phyloP scores from a whole-genome alignment of 1,139 yeast species.

The Debaryomyces fabryi region DNA sequence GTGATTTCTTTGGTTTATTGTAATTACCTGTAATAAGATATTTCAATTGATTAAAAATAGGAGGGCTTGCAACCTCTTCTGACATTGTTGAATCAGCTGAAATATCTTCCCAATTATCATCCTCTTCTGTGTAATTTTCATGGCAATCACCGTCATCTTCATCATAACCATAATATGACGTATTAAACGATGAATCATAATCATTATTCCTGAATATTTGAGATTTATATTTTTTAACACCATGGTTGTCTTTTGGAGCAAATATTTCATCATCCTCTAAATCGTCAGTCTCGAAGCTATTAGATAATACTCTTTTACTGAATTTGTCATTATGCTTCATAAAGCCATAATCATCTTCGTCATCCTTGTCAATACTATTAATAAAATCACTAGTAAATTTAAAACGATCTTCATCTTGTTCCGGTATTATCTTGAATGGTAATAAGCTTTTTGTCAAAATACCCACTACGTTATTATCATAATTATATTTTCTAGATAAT shows the following conservation, averaged over 20 bases:
- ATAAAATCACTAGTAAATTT: conserved; percentile 14
- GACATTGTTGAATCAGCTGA: conserved; percentile 13
- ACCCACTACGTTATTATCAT: conserved; percentile 14
- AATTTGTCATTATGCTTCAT: conserved; percentile 33
- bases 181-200: conserved; percentile 16
- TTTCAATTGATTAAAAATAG: conserved; percentile 37
- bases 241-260: conserved; percentile 14
- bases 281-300: conserved; percentile 28
- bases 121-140: conserved; percentile 17
- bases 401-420: conserved; percentile 13
- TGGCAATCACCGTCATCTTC: conserved; percentile 16
- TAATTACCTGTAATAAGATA: conserved; percentile 35
- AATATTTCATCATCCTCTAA: conserved; percentile 19
- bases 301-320: conserved; percentile 34
- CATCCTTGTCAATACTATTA: conserved; percentile 14
- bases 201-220: conserved; percentile 31
- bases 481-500: conserved; percentile 31
- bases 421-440: conserved; percentile 6
- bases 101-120: conserved; percentile 17
- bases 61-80: conserved; percentile 19
- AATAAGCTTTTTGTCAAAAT: conserved; percentile 26
- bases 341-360: conserved; percentile 42
- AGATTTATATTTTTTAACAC: conserved; percentile 38
- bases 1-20: conserved; percentile 20
- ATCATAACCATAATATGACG: conserved; percentile 19